Evolutionary conservation across 1,284 basidiomycete genomes (phyloP).

Genomic region (Pseudozyma flocculosa): DNA sequence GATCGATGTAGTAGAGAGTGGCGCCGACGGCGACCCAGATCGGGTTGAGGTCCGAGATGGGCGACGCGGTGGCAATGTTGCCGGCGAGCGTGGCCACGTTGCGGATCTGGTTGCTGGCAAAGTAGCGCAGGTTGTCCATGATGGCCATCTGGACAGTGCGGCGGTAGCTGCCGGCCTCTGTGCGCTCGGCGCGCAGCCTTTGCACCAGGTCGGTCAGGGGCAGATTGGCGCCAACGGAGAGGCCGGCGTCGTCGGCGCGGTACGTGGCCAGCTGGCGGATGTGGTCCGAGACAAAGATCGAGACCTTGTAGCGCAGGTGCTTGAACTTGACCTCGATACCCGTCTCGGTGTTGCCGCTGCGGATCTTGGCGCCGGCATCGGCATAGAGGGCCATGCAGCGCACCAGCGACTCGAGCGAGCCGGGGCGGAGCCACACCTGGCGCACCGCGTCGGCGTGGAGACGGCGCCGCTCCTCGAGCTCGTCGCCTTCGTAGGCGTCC

Average conservation of each 20-base stretch:
- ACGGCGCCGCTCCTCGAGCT: constrained; percentile 6
- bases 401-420: constrained; percentile 38
- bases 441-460: constrained; percentile 4
- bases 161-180: constrained; percentile 15
- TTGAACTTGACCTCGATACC: constrained; percentile 52
- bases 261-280: constrained; percentile 36
- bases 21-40: constrained; percentile 58
- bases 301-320: constrained; percentile 46
- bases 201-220: constrained; percentile 38
- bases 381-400: constrained; percentile 31
- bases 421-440: constrained; percentile 46
- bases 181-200: constrained; percentile 35
- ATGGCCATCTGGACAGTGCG: constrained; percentile 40
- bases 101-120: constrained; percentile 57
- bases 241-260: constrained; percentile 22
- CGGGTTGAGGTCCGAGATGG: constrained; percentile 59
- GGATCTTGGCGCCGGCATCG: constrained; percentile 38
- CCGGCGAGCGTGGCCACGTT: constrained; percentile 58
- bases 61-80: constrained; percentile 58
- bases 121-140: constrained; percentile 49
- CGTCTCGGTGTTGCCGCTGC: constrained; percentile 49
- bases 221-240: constrained; percentile 54
- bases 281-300: constrained; percentile 53
- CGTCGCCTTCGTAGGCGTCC: constrained; percentile 11
- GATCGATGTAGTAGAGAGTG: constrained; percentile 32